Percentiles rank a stretch among this genome's conserved stretches.
Conservation (phyloP, 192 early-diverging fungal species). For the Obelidium mucronatum region DNA sequence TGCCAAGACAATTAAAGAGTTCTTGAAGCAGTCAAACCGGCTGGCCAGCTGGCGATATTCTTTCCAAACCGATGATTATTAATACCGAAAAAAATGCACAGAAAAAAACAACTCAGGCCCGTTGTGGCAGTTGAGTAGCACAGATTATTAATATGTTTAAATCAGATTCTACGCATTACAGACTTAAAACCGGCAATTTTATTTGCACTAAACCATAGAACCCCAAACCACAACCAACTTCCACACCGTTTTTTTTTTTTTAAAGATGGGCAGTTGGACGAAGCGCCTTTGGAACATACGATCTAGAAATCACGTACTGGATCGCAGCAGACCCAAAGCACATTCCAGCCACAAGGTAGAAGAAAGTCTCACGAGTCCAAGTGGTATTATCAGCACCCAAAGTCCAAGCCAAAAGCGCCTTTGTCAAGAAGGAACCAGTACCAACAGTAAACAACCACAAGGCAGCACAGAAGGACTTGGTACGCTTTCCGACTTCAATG, state of each 20-base stretch:
- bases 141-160: no score
- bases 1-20: no score
- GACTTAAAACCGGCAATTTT: no score
- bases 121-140: no score
- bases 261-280: constrained; percentile 23
- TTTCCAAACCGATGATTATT: no score
- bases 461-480: constrained; percentile 60
- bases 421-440: constrained; percentile 55
- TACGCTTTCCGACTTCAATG: constrained; percentile 67
- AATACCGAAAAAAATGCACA: no score
- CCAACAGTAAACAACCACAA: constrained; percentile 63
- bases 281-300: constrained; percentile 56
- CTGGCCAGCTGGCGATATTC: no score
- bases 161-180: no score
- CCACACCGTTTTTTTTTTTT: neutral
- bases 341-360: constrained; percentile 43
- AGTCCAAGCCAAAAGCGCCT: constrained; percentile 29
- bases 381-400: constrained; percentile 20
- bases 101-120: no score
- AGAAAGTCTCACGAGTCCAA: constrained; percentile 37
- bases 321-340: constrained; percentile 43
- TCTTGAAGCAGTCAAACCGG: no score
- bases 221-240: neutral
- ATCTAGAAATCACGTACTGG: constrained; percentile 54
- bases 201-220: no score